Conservation (phyloP, 257 asterid species). For the Nicotiana benthamiana region DNA sequence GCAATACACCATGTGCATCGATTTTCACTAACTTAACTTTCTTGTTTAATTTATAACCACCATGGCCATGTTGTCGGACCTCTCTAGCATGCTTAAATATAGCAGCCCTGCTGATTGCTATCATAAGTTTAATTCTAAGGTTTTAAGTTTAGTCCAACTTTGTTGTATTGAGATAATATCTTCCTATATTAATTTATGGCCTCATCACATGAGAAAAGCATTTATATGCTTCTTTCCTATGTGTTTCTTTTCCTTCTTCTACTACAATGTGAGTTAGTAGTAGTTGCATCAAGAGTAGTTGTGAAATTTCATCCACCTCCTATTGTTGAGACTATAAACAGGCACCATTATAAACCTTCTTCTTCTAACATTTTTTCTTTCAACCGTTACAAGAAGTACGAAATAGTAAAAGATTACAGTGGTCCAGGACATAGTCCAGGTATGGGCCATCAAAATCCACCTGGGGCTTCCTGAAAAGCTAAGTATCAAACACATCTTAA, state of each 20-base stretch:
- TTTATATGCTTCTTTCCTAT: background rate
- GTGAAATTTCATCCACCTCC: background rate
- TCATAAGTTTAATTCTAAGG: background rate
- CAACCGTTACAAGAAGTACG: background rate
- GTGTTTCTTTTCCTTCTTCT: background rate
- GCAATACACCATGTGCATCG: background rate
- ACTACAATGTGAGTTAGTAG: background rate
- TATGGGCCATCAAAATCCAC: conserved; percentile 6
- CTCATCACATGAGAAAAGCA: background rate
- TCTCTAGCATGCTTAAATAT: background rate
- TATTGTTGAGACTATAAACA: background rate
- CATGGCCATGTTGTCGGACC: background rate
- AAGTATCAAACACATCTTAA: background rate
- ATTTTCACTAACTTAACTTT: background rate
- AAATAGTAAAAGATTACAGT: background rate
- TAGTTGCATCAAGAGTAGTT: background rate
- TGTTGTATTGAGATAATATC: background rate
- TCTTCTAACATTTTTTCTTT: background rate
- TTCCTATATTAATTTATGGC: background rate
- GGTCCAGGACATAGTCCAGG: conserved; percentile 9
- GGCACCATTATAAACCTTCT: background rate
- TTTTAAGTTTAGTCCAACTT: background rate
- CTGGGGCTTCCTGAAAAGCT: background rate
- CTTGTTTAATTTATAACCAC: background rate
- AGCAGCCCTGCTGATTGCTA: background rate